phyloP scores from a whole-genome alignment of 2,329 filamentous ascomycete genomes.

The Bertia moriformis region DNA sequence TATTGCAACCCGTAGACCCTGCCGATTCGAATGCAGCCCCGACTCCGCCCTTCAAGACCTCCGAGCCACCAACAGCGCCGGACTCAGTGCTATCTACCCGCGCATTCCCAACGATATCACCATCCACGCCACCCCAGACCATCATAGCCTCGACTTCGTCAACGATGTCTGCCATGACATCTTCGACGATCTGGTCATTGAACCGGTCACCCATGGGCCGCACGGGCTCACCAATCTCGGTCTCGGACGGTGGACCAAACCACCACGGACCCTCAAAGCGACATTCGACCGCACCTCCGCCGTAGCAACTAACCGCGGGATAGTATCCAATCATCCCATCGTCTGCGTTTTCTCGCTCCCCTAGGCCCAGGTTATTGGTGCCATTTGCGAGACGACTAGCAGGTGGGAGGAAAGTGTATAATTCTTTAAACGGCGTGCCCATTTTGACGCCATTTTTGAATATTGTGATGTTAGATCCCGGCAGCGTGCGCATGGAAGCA shows the following conservation, averaged over 20 bases:
- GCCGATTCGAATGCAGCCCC: not conserved
- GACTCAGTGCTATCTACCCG: not conserved
- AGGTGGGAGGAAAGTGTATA: slow-evolving; percentile 1
- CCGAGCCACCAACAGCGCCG: not conserved
- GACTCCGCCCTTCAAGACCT: not conserved
- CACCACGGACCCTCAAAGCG: slow-evolving; percentile 1
- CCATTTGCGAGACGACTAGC: not conserved
- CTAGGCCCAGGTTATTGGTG: not conserved
- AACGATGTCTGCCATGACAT: not conserved
- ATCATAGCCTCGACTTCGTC: slow-evolving; percentile 1
- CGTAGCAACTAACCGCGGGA: not conserved
- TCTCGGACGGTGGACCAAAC: not conserved
- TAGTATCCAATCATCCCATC: slow-evolving; percentile 1
- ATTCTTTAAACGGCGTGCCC: not conserved
- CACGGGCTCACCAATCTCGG: not conserved
- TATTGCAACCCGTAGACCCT: no score
- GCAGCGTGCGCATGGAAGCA: not conserved
- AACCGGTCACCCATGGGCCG: not conserved
- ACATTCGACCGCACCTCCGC: slow-evolving; percentile 1
- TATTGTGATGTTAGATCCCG: not conserved
- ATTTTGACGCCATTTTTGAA: slow-evolving; percentile 1
- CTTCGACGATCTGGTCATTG: slow-evolving; percentile 1
- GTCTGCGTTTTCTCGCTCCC: slow-evolving; percentile 1
- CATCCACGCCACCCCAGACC: not conserved
- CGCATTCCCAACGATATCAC: not conserved